Evolutionary conservation across 225 moss, liverwort and hornwort genomes (phyloP).

Genomic region (Rhytidiadelphus loreus): DNA sequence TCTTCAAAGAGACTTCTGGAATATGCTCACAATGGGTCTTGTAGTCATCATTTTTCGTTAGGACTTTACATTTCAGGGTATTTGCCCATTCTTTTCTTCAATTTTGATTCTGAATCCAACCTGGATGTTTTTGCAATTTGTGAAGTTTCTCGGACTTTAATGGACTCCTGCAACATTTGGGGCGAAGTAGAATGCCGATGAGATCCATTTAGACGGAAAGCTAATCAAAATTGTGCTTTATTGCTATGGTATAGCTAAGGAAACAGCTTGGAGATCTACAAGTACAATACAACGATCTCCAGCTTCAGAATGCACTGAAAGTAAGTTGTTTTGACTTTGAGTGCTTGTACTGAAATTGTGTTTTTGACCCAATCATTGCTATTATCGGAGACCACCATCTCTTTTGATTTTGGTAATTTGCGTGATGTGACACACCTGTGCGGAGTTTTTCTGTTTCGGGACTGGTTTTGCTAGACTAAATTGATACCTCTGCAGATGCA

Average conservation of each 20-base stretch:
- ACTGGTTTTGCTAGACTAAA: background rate
- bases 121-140: background rate
- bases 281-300: conserved; percentile 58
- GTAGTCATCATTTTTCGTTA: background rate
- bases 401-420: background rate
- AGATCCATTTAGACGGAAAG: background rate
- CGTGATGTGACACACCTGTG: background rate
- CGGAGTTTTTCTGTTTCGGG: background rate
- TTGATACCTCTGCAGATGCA: conserved; percentile 41
- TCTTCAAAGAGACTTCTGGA: background rate
- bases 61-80: background rate
- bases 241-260: conserved; percentile 34
- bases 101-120: background rate
- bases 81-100: background rate
- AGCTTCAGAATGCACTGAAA: conserved; percentile 46
- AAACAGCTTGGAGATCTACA: conserved; percentile 59
- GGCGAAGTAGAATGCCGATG: background rate
- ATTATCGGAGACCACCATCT: background rate
- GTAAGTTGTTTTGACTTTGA: conserved; percentile 2
- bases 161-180: background rate
- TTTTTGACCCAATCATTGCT: background rate
- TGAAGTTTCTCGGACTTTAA: background rate
- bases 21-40: background rate
- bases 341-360: background rate
- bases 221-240: background rate